Percentiles rank a stretch among this genome's conserved stretches.
Evolutionary conservation across 1,139 yeast genomes (phyloP).

Genomic region (Yamadazyma buinensis): DNA sequence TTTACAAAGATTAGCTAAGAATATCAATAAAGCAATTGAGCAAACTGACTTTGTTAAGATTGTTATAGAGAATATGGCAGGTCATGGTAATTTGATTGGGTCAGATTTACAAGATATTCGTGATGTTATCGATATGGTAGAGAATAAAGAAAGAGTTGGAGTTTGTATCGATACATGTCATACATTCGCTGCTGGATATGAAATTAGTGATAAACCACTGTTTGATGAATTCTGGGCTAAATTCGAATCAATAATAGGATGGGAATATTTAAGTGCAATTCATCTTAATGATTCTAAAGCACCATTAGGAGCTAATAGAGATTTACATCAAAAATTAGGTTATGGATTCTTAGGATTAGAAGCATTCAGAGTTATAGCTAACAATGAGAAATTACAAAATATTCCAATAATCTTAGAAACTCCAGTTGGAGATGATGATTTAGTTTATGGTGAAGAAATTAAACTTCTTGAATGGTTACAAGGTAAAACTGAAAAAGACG

Average conservation of each 20-base stretch:
- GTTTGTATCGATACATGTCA: constrained; percentile 96
- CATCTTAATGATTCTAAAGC: constrained; percentile 95
- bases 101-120: constrained; percentile 72
- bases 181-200: constrained; percentile 94
- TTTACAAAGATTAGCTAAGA: constrained; percentile 63
- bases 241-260: constrained; percentile 72
- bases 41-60: constrained; percentile 78
- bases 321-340: constrained; percentile 87
- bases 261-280: constrained; percentile 69
- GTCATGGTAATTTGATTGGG: constrained; percentile 90
- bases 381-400: constrained; percentile 54
- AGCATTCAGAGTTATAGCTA: constrained; percentile 73
- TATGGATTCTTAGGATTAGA: constrained; percentile 87
- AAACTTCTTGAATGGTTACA: constrained; percentile 68
- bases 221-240: constrained; percentile 67
- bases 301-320: constrained; percentile 86
- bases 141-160: constrained; percentile 79
- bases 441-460: constrained; percentile 76
- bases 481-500: constrained; percentile 51
- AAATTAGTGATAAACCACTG: constrained; percentile 52
- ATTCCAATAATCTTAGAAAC: constrained; percentile 90
- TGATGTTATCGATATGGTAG: constrained; percentile 70
- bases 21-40: constrained; percentile 72
- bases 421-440: constrained; percentile 65
- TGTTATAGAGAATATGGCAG: constrained; percentile 97